These are phyloP conservation scores for Annulohypoxylon moriforme DNA, from an alignment of 495 filamentous ascomycete genomes.

Conservation along the genomic window DNA sequence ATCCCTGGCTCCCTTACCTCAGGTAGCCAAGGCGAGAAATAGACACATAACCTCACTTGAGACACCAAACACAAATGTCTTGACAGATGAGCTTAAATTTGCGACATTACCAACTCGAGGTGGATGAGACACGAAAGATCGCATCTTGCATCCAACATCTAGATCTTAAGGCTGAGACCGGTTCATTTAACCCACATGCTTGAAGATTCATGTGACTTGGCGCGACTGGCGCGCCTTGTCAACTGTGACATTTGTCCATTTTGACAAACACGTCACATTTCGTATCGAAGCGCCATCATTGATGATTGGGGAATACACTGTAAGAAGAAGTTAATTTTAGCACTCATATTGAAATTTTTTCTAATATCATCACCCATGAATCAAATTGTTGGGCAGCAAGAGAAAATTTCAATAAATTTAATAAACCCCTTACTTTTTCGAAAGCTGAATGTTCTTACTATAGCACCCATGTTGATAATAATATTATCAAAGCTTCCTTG, in stretches of 20 bases:
- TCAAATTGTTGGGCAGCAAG: background rate
- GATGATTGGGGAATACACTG: background rate
- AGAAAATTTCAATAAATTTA: background rate
- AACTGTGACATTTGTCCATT: background rate
- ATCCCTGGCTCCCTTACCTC: background rate
- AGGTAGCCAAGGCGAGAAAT: background rate
- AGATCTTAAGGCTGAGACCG: constrained; percentile 5
- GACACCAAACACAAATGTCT: background rate
- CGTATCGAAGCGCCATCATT: background rate
- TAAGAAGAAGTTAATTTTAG: background rate
- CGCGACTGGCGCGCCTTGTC: constrained; percentile 7
- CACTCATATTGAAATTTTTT: background rate
- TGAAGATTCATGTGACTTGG: constrained; percentile 28
- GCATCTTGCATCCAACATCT: background rate
- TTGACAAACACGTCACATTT: background rate
- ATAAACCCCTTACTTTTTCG: background rate
- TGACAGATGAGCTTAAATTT: background rate
- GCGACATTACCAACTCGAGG: background rate
- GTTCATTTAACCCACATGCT: constrained; percentile 18
- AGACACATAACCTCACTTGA: background rate
- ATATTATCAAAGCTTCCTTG: constrained; percentile 9
- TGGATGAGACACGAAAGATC: background rate
- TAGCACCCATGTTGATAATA: background rate
- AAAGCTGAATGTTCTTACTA: background rate
- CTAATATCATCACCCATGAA: background rate